Evolutionary conservation across 2,329 filamentous ascomycete genomes (phyloP).

Genomic region (Fusarium multiceps): DNA sequence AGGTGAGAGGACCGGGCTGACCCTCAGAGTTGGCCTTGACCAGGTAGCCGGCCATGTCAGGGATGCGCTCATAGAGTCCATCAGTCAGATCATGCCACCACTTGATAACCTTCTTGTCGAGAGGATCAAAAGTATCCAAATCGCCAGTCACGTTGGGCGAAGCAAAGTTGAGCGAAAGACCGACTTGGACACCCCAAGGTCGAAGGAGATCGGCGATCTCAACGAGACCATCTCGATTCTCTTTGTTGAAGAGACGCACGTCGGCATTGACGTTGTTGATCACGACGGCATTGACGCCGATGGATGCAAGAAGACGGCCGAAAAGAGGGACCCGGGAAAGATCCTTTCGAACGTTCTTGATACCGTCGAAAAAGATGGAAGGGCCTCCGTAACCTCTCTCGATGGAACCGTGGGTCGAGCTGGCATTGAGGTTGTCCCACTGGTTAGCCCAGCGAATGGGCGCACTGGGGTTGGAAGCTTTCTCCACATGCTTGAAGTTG

Average conservation of each 20-base stretch:
- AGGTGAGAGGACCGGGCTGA: constrained; percentile 75
- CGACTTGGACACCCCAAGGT: constrained; percentile 74
- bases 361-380: constrained; percentile 73
- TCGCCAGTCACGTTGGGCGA: constrained; percentile 68
- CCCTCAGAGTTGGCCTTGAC: constrained; percentile 80
- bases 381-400: constrained; percentile 75
- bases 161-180: constrained; percentile 75
- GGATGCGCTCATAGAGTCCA: constrained; percentile 68
- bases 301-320: constrained; percentile 73
- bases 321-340: constrained; percentile 70
- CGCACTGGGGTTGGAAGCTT: constrained; percentile 66
- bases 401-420: constrained; percentile 61
- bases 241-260: constrained; percentile 61
- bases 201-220: constrained; percentile 73
- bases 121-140: constrained; percentile 72
- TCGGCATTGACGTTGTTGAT: constrained; percentile 81
- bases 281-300: constrained; percentile 73
- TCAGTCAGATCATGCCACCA: constrained; percentile 73
- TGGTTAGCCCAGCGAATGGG: constrained; percentile 77
- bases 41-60: constrained; percentile 75
- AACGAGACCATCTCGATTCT: constrained; percentile 70
- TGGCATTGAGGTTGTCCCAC: constrained; percentile 75
- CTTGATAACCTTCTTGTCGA: constrained; percentile 67
- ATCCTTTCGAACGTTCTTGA: constrained; percentile 65
- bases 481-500: constrained; percentile 60